Conservation (phyloP, 305 asterid genomes). For the Solanum chacoense region DNA sequence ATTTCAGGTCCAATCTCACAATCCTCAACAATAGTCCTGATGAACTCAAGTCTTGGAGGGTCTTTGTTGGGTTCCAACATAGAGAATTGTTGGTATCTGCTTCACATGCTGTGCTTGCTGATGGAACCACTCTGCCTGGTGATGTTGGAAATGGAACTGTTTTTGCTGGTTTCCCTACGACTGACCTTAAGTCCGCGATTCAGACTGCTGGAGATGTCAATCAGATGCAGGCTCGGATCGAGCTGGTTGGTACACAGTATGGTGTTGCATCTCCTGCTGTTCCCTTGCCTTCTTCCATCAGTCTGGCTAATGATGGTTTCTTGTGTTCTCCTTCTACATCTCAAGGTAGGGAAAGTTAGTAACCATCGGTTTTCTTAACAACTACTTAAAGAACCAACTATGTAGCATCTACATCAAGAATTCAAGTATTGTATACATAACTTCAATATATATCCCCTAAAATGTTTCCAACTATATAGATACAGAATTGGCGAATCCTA, state of each 20-base stretch:
- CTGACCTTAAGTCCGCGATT: constrained; percentile 47
- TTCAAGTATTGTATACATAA: neutral
- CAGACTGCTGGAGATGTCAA: constrained; percentile 52
- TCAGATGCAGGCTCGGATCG: constrained; percentile 43
- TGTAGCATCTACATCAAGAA: neutral
- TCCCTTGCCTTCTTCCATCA: constrained; percentile 46
- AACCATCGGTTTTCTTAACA: neutral
- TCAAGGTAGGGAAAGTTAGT: constrained; percentile 21
- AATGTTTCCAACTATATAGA: neutral
- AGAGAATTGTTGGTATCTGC: constrained; percentile 51
- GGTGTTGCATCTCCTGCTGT: constrained; percentile 34
- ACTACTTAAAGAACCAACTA: neutral
- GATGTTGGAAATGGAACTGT: constrained; percentile 52
- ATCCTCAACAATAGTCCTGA: constrained; percentile 41
- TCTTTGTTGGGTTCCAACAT: constrained; percentile 56
- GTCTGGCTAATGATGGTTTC: constrained; percentile 54
- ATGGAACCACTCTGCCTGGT: constrained; percentile 45
- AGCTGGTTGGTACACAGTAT: constrained; percentile 56
- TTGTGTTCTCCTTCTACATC: constrained; percentile 20
- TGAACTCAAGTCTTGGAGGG: constrained; percentile 59
- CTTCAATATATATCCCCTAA: neutral
- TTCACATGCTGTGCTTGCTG: constrained; percentile 40
- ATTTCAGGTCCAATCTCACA: constrained; percentile 43
- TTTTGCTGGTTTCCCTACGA: constrained; percentile 35
- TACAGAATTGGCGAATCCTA: neutral